Evolutionary conservation across 495 filamentous ascomycete species (phyloP).

Genomic region (Penicillium daleae): DNA sequence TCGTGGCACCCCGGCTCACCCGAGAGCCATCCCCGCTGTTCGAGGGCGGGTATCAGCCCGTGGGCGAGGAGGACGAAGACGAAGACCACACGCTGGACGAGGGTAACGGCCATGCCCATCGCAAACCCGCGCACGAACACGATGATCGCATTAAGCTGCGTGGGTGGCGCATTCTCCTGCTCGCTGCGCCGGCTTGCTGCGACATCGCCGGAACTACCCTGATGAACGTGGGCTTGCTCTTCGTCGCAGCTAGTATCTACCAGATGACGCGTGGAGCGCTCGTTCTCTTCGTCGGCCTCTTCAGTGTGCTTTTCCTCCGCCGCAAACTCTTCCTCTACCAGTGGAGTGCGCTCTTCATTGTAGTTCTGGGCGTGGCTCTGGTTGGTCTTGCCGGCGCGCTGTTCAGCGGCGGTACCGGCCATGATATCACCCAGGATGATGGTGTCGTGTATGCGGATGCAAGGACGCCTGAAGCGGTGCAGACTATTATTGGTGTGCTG

Average conservation of each 20-base stretch:
- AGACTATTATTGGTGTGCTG: slow-evolving; percentile 78
- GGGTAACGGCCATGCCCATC: slow-evolving; percentile 37
- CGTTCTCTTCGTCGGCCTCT: slow-evolving; percentile 92
- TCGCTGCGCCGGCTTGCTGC: slow-evolving; percentile 87
- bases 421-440: slow-evolving; percentile 43
- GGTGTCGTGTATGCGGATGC: slow-evolving; percentile 32
- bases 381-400: slow-evolving; percentile 89
- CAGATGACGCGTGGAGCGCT: slow-evolving; percentile 97
- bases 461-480: slow-evolving; percentile 61
- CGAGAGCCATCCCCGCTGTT: slow-evolving; percentile 45
- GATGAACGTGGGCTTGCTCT: slow-evolving; percentile 93
- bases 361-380: slow-evolving; percentile 84
- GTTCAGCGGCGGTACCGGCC: slow-evolving; percentile 63
- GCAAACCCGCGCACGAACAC: slow-evolving; percentile 53
- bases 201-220: slow-evolving; percentile 94
- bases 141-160: slow-evolving; percentile 59
- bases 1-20: slow-evolving; percentile 43
- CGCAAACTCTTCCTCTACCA: slow-evolving; percentile 80
- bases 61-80: slow-evolving; percentile 55
- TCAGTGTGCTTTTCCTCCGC: slow-evolving; percentile 88
- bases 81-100: slow-evolving; percentile 42
- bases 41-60: slow-evolving; percentile 66
- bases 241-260: slow-evolving; percentile 93
- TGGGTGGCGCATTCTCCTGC: slow-evolving; percentile 73
- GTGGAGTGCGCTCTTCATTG: slow-evolving; percentile 84